Evolutionary conservation across 805 yeast genomes (phyloP), one percentile per base, ranked within the genome.

Genomic region (Candida piceae): DNA sequence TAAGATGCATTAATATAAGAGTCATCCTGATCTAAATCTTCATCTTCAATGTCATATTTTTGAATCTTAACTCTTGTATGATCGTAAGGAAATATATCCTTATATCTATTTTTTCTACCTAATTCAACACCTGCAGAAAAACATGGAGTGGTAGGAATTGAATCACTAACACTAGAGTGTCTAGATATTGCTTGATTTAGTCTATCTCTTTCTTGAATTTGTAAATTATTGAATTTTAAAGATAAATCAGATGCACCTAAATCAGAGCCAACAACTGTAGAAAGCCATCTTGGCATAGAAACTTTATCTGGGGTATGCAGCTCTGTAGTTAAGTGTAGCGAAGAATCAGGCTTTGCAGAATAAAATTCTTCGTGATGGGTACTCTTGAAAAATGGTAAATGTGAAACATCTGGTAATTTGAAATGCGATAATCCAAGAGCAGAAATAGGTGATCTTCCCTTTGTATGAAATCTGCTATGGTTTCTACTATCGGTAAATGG

Each of bases 1-100:
- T 85, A 83, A 17, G 89, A 85, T 0, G 97, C 98, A 61, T 89
- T 89, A 50, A 89, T 86, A 57, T 89, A 89, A 3, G 57, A 50
- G 1, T 51, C 38, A 55, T 80, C 85, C 37, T 64, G 37, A 31
- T 53, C 58, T 19, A 49, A 34, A 36, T 54, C 63, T 29, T 41
- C 37, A 18, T 41, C 44, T 5, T 40, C 33, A 5, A 26, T 22
- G 28, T 40, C 41, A 31, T 49, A 44, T 15, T 54, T 53, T 31
- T 60, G 57, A 32, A 85, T 63, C 41, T 74, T 74, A 10, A 90
- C 96, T 40, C 96, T 67, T 4, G 94, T 74, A 51, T 84, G 90
- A 53, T 85, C 94, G 59, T 76, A 89, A 4, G 95, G 88, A 52
- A 84, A 81, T 29, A 89, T 84, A 57, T 89, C 95, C 50, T 84